Conservation (phyloP, 257 asterid genomes). For the Penstemon barbatus region DNA sequence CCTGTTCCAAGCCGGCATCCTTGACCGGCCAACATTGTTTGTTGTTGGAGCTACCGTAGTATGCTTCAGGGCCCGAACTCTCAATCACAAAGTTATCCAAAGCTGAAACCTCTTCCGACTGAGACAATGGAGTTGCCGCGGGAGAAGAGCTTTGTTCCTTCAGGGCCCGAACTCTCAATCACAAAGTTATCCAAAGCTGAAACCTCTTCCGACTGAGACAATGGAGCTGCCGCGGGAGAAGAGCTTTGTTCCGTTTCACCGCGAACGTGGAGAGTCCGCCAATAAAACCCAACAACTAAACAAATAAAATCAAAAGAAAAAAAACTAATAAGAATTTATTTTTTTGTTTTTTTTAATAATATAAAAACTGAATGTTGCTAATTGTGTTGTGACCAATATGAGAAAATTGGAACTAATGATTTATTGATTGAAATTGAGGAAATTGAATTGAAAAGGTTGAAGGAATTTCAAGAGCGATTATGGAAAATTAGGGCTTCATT, state of each 20-base stretch:
- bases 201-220: slow-evolving; percentile 41
- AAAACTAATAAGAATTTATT: no score
- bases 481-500: background rate
- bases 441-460: no score
- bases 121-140: slow-evolving; percentile 33
- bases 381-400: background rate
- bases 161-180: slow-evolving; percentile 37
- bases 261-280: slow-evolving; percentile 12
- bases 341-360: no score
- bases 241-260: slow-evolving; percentile 46
- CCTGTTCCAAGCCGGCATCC: slow-evolving; percentile 70
- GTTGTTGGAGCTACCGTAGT: slow-evolving; percentile 39
- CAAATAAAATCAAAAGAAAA: background rate
- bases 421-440: background rate
- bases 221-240: slow-evolving; percentile 30
- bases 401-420: background rate
- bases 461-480: background rate
- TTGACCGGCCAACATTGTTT: slow-evolving; percentile 52
- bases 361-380: background rate
- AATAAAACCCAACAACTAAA: background rate
- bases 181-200: slow-evolving; percentile 34
- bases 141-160: slow-evolving; percentile 37
- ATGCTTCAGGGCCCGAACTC: slow-evolving; percentile 23
- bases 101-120: slow-evolving; percentile 38
- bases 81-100: slow-evolving; percentile 39